phyloP scores from a whole-genome alignment of 371 early-diverging fungal genomes.

The Mucor saturninus region DNA sequence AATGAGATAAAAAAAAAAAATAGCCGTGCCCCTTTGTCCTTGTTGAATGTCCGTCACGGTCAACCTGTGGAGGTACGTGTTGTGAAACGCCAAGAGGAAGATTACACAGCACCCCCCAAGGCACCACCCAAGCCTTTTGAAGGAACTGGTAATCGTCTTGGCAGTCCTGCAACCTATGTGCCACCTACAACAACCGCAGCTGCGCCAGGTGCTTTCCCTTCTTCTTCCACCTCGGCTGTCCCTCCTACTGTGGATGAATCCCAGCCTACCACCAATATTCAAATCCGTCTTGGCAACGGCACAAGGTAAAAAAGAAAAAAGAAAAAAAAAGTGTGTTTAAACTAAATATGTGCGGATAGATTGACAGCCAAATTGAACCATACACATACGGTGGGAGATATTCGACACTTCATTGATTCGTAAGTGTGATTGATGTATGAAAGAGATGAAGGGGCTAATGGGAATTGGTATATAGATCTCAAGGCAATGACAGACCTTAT shows the following conservation, averaged over 20 bases:
- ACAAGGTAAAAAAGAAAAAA: conserved; percentile 49
- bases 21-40: conserved; percentile 83
- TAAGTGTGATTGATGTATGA: conserved; percentile 34
- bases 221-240: conserved; percentile 32
- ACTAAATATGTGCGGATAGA: conserved; percentile 37
- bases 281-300: conserved; percentile 92
- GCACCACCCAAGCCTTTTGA: conserved; percentile 80
- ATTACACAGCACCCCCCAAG: conserved; percentile 85
- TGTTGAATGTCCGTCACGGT: conserved; percentile 88
- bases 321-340: neutral
- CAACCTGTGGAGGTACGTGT: conserved; percentile 94
- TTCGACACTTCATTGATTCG: conserved; percentile 75
- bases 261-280: conserved; percentile 85
- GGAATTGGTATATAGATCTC: conserved; percentile 9
- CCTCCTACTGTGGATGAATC: conserved; percentile 67
- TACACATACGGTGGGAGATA: conserved; percentile 86
- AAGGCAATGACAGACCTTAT: conserved; percentile 54
- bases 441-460: neutral
- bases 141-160: conserved; percentile 88
- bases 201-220: conserved; percentile 38
- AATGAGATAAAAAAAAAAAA: too few relatives aligned
- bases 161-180: conserved; percentile 53
- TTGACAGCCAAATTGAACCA: conserved; percentile 89
- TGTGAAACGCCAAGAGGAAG: conserved; percentile 80
- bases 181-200: conserved; percentile 26